These are phyloP conservation scores for Typha latifolia DNA, from an alignment of 176 grass and related monocot genomes.

Conservation along the genomic window DNA sequence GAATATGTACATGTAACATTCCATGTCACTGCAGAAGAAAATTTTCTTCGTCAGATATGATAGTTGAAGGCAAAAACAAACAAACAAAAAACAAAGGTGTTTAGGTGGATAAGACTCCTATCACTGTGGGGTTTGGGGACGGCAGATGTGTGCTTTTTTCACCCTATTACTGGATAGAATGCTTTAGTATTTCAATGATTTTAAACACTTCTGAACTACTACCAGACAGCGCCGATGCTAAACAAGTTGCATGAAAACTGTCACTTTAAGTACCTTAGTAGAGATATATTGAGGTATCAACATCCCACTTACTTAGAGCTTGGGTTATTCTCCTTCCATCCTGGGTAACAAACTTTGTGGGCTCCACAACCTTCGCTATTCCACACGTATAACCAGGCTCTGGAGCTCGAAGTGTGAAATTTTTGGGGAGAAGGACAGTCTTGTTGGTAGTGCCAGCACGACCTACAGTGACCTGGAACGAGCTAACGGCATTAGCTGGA, in stretches of 20 bases:
- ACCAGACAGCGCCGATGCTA: too few species aligned
- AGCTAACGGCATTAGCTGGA: conserved; percentile 45
- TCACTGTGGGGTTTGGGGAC: not conserved
- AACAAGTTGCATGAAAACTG: not conserved
- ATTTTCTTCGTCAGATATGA: conserved; percentile 4
- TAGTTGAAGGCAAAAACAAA: conserved; percentile 4
- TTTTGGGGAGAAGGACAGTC: conserved; percentile 55
- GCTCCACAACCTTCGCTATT: conserved; percentile 36
- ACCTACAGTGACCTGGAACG: conserved; percentile 77
- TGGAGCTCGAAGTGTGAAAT: conserved; percentile 73
- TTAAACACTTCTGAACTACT: too few species aligned
- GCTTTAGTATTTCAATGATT: too few species aligned
- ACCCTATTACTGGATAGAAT: too few species aligned
- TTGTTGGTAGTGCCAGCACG: conserved; percentile 68
- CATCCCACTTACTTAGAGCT: conserved; percentile 55
- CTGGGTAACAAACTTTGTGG: conserved; percentile 34
- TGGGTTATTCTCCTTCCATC: conserved; percentile 67
- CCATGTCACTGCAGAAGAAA: conserved; percentile 74
- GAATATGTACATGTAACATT: conserved; percentile 98
- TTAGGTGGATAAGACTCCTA: not conserved
- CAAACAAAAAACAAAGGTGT: not conserved
- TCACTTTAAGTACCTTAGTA: not conserved
- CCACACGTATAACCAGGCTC: conserved; percentile 81
- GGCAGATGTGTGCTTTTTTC: too few species aligned
- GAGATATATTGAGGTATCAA: not conserved